Percentiles rank a stretch among this genome's conserved stretches.
Conservation (phyloP, 2,329 filamentous ascomycete genomes). For the Verticillium albo-atrum region DNA sequence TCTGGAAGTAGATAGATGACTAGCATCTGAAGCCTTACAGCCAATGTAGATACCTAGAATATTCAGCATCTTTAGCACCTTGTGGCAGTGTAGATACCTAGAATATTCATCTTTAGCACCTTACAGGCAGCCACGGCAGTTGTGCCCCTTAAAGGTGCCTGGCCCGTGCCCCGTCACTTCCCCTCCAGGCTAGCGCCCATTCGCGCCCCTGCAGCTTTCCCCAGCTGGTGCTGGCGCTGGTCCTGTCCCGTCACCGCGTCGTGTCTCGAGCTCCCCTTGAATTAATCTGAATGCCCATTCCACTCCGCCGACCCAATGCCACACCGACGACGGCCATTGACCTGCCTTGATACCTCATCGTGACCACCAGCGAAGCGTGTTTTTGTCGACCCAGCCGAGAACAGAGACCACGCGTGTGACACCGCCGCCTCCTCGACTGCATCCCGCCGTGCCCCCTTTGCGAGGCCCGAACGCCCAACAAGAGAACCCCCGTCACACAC, state of each 20-base stretch:
- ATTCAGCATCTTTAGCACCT: too few relatives aligned
- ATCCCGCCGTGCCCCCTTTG: not conserved
- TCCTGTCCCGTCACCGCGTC: conserved; percentile 14
- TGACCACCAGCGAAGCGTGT: not conserved
- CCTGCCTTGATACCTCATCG: not conserved
- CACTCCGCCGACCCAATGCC: not conserved
- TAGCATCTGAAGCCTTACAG: too few relatives aligned
- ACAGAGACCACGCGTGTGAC: not conserved
- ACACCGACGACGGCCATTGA: conserved; percentile 3
- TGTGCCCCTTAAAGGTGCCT: not conserved
- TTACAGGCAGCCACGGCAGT: too few relatives aligned
- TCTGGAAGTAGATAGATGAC: too few relatives aligned
- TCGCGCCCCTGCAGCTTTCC: conserved; percentile 15
- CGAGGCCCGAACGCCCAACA: not conserved
- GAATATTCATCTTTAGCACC: too few relatives aligned
- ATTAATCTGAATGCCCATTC: not conserved
- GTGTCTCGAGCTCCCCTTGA: conserved; percentile 13
- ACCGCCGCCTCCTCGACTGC: too few relatives aligned
- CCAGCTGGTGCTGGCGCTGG: too few relatives aligned
- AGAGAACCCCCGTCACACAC: not conserved
- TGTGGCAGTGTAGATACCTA: too few relatives aligned
- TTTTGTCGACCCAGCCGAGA: not conserved
- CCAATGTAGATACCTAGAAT: too few relatives aligned
- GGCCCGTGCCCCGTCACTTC: not conserved
- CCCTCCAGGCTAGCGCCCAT: not conserved